These are phyloP conservation scores for Plicaturopsis crispa DNA, from an alignment of 768 basidiomycete genomes.

Conservation along the genomic window DNA sequence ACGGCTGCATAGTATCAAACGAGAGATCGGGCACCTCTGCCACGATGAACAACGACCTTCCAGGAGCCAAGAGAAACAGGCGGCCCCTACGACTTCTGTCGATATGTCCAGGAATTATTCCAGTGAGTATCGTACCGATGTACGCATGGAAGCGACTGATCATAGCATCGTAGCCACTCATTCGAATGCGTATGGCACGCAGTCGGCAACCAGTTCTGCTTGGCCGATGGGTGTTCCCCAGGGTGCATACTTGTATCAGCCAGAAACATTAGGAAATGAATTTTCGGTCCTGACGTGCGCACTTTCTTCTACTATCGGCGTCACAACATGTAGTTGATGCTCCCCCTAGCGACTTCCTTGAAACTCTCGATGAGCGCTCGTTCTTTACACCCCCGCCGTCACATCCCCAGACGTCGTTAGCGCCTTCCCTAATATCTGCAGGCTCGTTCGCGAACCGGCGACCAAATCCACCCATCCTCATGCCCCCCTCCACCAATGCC, in stretches of 20 bases:
- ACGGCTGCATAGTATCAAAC: conserved; percentile 63
- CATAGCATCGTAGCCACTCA: conserved; percentile 9
- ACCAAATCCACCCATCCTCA: conserved; percentile 7
- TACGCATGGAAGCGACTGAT: conserved; percentile 1
- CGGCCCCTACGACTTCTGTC: conserved; percentile 15
- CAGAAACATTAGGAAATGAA: conserved; percentile 73
- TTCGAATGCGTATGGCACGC: too few relatives aligned
- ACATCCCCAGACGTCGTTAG: conserved; percentile 40
- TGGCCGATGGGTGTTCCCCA: conserved; percentile 50
- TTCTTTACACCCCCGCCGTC: conserved; percentile 61
- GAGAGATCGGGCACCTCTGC: conserved; percentile 93
- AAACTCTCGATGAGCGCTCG: conserved; percentile 77
- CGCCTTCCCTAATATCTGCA: conserved; percentile 42
- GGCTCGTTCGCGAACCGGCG: conserved; percentile 15
- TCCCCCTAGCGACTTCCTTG: conserved; percentile 67
- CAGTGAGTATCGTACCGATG: conserved; percentile 24
- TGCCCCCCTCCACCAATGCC: conserved; percentile 18
- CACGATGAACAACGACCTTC: conserved; percentile 70
- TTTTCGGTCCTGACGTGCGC: conserved; percentile 75
- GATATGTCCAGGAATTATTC: conserved; percentile 35
- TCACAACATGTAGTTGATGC: conserved; percentile 5
- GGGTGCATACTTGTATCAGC: conserved; percentile 56
- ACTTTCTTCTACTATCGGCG: background rate
- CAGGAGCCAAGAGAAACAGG: conserved; percentile 40
- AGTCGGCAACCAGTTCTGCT: conserved; percentile 27